Evolutionary conservation across 1,139 yeast genomes (phyloP).

Genomic region (Ashbya aceris): DNA sequence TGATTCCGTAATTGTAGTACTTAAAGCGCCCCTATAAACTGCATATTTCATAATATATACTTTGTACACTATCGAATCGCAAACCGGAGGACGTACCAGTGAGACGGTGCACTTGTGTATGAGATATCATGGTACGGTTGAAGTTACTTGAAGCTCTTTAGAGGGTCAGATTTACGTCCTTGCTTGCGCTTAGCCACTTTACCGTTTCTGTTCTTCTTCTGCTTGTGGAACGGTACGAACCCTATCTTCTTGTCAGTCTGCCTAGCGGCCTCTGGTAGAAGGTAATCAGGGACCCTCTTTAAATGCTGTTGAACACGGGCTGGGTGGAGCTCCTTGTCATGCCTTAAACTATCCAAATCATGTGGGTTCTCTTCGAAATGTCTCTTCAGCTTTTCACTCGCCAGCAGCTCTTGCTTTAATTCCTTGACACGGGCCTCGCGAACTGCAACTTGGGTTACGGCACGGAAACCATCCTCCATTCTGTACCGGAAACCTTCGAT

Average conservation of each 20-base stretch:
- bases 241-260: constrained; percentile 51
- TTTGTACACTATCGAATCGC: background rate
- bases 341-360: constrained; percentile 80
- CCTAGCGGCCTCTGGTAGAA: constrained; percentile 76
- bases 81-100: background rate
- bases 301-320: constrained; percentile 76
- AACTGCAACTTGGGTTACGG: constrained; percentile 81
- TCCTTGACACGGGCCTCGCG: constrained; percentile 93
- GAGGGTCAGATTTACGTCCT: constrained; percentile 53
- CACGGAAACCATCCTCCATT: constrained; percentile 94
- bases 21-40: constrained; percentile 35
- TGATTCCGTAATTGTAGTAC: constrained; percentile 81
- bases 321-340: constrained; percentile 82
- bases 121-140: background rate
- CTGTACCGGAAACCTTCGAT: constrained; percentile 95
- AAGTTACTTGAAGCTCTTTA: constrained; percentile 46
- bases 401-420: constrained; percentile 74
- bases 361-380: constrained; percentile 98
- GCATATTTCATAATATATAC: background rate
- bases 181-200: constrained; percentile 33
- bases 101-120: no score
- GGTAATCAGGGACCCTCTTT: constrained; percentile 86
- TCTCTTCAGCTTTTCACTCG: constrained; percentile 83
- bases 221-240: constrained; percentile 68
- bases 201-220: constrained; percentile 37